Base-by-base conservation (phyloP, 495 filamentous ascomycete genomes). In the Amorphotheca resinae region DNA sequence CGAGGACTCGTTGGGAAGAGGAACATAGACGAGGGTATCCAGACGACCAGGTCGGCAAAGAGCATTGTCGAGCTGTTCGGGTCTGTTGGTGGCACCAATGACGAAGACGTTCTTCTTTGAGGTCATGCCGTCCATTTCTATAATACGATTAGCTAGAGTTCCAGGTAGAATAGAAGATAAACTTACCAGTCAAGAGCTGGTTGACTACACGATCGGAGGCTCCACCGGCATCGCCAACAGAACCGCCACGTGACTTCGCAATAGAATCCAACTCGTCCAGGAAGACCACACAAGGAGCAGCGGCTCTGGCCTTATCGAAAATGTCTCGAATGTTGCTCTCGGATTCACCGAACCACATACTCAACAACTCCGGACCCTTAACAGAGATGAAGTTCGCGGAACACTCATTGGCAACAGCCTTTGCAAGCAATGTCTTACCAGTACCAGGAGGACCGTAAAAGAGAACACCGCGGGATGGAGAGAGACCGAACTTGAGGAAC, bases 41-140 rank as follows among this genome's bases (percentile, higher is more conserved):
- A 98, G 81, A 87, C 91, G 91, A 49, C 91, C 91, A 32, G 91
- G 91, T 70, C 91, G 88, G 72, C 91, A 95, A 53, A 98, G 76
- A 46, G 91, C 91, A 59, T 88, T 87, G 66, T 98, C 91, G 35
- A 98, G 78, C 68, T 96, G 91, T 71, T 98, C 91, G 31, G 91
- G 91, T 68, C 91, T 78, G 71, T 98, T 98, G 59, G 91, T 98
- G 23, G 91, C 91, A 64, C 91, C 91, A 55, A 98, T 98, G 53
- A 98, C 91, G 69, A 98, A 98, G 54, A 98, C 91, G 65, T 98
- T 98, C 83, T 98, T 98, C 84, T 98, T 98, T 6, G 89, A 94
- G 36, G 93, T 95, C 87, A 95, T 95, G 55, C 87, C 87, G 54
- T 95, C 87, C 87, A 95, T 95, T 77, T 95, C 87, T 89, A 57